Evolutionary conservation across 345 rosid genomes (phyloP).

Genomic region (Limnanthes douglasii): DNA sequence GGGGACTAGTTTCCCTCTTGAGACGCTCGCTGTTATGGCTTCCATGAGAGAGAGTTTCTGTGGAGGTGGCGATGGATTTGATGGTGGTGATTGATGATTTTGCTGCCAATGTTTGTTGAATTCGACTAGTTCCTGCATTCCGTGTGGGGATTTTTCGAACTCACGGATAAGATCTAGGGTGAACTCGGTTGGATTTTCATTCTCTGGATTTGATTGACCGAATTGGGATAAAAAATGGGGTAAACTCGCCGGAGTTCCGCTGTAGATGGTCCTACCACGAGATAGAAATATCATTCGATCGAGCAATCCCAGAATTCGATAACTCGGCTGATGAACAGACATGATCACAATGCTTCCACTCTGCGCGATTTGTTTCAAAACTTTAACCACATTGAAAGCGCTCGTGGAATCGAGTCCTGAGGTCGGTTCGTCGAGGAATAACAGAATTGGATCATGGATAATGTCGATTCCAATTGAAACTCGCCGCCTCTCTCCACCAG

Average conservation of each 20-base stretch:
- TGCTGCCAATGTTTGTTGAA: slow-evolving; percentile 39
- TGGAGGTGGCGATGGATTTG: neutral
- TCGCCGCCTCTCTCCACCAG: slow-evolving; percentile 60
- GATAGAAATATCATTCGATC: slow-evolving; percentile 50
- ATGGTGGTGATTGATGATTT: neutral
- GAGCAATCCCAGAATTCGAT: slow-evolving; percentile 36
- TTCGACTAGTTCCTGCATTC: slow-evolving; percentile 34
- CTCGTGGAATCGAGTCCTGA: slow-evolving; percentile 78
- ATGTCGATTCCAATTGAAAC: slow-evolving; percentile 49
- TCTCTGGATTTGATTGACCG: slow-evolving; percentile 55
- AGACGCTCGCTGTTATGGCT: slow-evolving; percentile 45
- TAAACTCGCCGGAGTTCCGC: slow-evolving; percentile 29
- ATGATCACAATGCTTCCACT: slow-evolving; percentile 61
- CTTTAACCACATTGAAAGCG: slow-evolving; percentile 64
- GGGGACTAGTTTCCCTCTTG: slow-evolving; percentile 51
- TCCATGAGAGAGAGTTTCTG: slow-evolving; percentile 31
- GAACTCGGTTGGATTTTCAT: slow-evolving; percentile 50
- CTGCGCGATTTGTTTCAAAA: slow-evolving; percentile 45
- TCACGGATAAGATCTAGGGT: slow-evolving; percentile 54
- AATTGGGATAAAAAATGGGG: slow-evolving; percentile 39
- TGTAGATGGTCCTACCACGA: slow-evolving; percentile 40
- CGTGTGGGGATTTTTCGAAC: slow-evolving; percentile 44
- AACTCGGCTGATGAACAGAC: slow-evolving; percentile 73
- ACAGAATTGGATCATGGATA: slow-evolving; percentile 51
- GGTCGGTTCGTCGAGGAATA: slow-evolving; percentile 67